Evolutionary conservation across 192 early-diverging fungal genomes (phyloP).

Genomic region (Entomortierella chlamydospora): DNA sequence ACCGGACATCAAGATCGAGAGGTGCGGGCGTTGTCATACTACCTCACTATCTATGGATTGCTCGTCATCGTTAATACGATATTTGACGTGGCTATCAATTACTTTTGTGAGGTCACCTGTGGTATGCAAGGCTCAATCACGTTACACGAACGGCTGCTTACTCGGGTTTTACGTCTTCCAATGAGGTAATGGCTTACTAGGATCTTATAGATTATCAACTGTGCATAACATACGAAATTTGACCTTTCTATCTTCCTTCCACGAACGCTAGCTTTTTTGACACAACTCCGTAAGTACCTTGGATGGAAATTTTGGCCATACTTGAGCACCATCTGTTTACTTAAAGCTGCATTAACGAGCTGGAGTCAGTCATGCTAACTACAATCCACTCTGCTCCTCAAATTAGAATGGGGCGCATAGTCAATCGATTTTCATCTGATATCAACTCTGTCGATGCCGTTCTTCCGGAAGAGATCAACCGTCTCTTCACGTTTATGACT

Average conservation of each 20-base stretch:
- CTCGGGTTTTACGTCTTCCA: conserved; percentile 67
- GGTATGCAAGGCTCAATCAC: conserved; percentile 51
- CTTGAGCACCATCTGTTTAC: neutral
- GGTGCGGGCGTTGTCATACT: neutral
- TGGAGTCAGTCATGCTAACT: too few relatives aligned
- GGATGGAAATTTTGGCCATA: too few relatives aligned
- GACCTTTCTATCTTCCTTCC: too few relatives aligned
- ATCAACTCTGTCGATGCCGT: conserved; percentile 75
- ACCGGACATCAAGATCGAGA: neutral
- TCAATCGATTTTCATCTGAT: conserved; percentile 93
- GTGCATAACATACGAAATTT: too few relatives aligned
- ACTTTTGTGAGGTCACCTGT: conserved; percentile 4
- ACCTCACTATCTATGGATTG: conserved; percentile 20
- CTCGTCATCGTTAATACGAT: conserved; percentile 9
- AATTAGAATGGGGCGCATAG: conserved; percentile 77
- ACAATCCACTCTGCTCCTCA: too few relatives aligned
- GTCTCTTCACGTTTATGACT: neutral
- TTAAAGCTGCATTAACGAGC: neutral
- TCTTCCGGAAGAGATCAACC: neutral
- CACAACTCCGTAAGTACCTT: conserved; percentile 18
- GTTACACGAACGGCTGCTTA: conserved; percentile 70
- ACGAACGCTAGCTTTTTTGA: conserved; percentile 40
- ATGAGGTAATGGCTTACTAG: too few relatives aligned
- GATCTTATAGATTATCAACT: too few relatives aligned
- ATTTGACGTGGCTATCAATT: conserved; percentile 10